Percentiles rank a stretch among this genome's conserved stretches.
phyloP scores from a whole-genome alignment of 108 stramenopile genomes.

The Stephanodiscus minutulus region DNA sequence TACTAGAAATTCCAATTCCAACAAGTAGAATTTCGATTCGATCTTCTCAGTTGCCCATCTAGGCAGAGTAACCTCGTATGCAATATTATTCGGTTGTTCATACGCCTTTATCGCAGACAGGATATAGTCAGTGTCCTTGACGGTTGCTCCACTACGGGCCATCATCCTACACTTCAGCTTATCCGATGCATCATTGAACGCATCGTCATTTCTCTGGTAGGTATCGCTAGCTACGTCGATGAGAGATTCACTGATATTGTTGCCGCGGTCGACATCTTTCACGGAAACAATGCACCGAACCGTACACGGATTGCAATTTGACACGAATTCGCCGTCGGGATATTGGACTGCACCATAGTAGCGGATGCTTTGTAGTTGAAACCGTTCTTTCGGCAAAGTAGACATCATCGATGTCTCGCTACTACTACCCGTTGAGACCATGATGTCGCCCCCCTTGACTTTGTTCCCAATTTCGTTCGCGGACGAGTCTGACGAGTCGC shows the following conservation, averaged over 20 bases:
- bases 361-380: slow-evolving; percentile 15
- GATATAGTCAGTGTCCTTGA: not conserved
- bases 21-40: slow-evolving; percentile 16
- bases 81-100: not conserved
- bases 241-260: slow-evolving; percentile 2
- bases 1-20: slow-evolving; percentile 24
- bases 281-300: slow-evolving; percentile 11
- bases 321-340: slow-evolving; percentile 11
- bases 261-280: not conserved
- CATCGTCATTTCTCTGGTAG: not conserved
- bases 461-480: not conserved
- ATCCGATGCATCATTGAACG: slow-evolving; percentile 12
- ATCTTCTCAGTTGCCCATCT: slow-evolving; percentile 21
- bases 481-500: not conserved
- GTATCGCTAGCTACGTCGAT: not conserved
- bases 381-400: not conserved
- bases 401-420: slow-evolving; percentile 12
- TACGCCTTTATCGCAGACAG: not conserved
- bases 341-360: slow-evolving; percentile 11
- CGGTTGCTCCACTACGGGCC: not conserved
- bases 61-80: slow-evolving; percentile 19
- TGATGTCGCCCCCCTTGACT: not conserved
- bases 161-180: slow-evolving; percentile 5
- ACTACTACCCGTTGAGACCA: not conserved
- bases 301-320: slow-evolving; percentile 21